Evolutionary conservation across 805 yeast species (phyloP).

Genomic region (Metschnikowia similis): DNA sequence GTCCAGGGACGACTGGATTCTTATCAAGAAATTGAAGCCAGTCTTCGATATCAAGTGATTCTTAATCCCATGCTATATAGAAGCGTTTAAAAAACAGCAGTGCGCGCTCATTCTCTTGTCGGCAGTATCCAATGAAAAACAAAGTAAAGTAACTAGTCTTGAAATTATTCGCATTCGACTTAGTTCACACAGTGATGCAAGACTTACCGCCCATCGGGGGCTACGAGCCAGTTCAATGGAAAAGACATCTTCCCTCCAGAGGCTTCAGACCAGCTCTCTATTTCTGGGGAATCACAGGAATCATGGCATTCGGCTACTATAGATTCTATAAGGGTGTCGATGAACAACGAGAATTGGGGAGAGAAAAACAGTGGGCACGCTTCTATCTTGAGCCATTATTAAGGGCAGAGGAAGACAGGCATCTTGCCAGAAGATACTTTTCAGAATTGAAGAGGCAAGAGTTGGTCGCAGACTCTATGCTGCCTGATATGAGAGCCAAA

Average conservation of each 20-base stretch:
- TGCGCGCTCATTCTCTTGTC: conserved; percentile 5
- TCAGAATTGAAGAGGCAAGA: conserved; percentile 68
- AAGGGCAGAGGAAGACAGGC: conserved; percentile 80
- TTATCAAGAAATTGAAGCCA: conserved; percentile 83
- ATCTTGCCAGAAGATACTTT: conserved; percentile 63
- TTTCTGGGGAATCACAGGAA: conserved; percentile 57
- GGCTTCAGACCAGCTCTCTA: conserved; percentile 79
- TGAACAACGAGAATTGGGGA: conserved; percentile 67
- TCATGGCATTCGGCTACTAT: conserved; percentile 72
- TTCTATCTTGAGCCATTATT: conserved; percentile 67
- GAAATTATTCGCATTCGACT: background rate
- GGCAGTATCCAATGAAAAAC: conserved; percentile 15
- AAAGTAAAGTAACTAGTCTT: conserved; percentile 8
- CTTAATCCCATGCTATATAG: background rate
- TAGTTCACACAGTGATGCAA: conserved; percentile 41
- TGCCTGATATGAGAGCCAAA: conserved; percentile 34
- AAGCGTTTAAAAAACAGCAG: background rate
- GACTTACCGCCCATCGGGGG: conserved; percentile 87
- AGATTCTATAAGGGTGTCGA: conserved; percentile 60
- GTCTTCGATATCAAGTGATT: conserved; percentile 75
- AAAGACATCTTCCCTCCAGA: conserved; percentile 77
- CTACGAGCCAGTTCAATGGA: conserved; percentile 85
- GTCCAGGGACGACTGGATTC: conserved; percentile 91
- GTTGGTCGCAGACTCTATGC: conserved; percentile 40
- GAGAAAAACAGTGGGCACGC: conserved; percentile 78